Percentiles rank a stretch among this genome's conserved stretches.
Evolutionary conservation across 179 eudicot species (phyloP).

Genomic region (Carnegiea gigantea): DNA sequence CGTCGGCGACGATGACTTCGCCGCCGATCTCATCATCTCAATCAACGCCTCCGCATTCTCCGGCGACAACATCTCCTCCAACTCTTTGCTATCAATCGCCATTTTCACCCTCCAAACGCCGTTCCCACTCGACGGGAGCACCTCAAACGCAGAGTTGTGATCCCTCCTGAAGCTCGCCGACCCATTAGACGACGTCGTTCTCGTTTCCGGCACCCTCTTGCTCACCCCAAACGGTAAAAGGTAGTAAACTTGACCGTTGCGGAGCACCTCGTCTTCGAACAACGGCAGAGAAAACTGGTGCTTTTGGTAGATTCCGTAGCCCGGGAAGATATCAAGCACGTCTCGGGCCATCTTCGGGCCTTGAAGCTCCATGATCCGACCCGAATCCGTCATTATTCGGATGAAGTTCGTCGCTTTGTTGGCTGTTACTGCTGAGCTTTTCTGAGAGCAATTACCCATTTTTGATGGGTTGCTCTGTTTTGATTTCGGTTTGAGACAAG

Average conservation of each 20-base stretch:
- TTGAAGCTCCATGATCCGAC: constrained; percentile 34
- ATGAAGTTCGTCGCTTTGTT: constrained; percentile 8
- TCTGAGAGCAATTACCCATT: constrained; percentile 33
- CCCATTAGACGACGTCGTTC: constrained; percentile 15
- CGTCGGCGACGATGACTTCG: constrained; percentile 28
- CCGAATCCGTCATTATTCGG: constrained; percentile 49
- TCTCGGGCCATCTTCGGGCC: constrained; percentile 46
- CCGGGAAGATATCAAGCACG: constrained; percentile 45
- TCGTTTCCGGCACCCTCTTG: background rate
- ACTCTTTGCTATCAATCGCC: constrained; percentile 47
- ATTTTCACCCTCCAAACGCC: constrained; percentile 74
- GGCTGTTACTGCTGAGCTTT: constrained; percentile 13
- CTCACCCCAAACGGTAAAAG: constrained; percentile 40
- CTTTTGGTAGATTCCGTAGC: constrained; percentile 40
- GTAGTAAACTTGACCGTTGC: constrained; percentile 43
- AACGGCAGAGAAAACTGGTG: constrained; percentile 34
- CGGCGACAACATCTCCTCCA: constrained; percentile 53
- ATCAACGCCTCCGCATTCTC: constrained; percentile 63
- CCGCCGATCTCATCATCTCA: constrained; percentile 60
- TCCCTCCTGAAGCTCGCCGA: constrained; percentile 25
- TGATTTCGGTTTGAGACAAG: background rate
- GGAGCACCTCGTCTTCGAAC: constrained; percentile 39
- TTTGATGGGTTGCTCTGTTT: background rate
- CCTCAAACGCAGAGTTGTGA: constrained; percentile 36
- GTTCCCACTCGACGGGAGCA: constrained; percentile 40